Evolutionary conservation across 1,139 yeast species (phyloP).

Genomic region (Ogataea hybrid): DNA sequence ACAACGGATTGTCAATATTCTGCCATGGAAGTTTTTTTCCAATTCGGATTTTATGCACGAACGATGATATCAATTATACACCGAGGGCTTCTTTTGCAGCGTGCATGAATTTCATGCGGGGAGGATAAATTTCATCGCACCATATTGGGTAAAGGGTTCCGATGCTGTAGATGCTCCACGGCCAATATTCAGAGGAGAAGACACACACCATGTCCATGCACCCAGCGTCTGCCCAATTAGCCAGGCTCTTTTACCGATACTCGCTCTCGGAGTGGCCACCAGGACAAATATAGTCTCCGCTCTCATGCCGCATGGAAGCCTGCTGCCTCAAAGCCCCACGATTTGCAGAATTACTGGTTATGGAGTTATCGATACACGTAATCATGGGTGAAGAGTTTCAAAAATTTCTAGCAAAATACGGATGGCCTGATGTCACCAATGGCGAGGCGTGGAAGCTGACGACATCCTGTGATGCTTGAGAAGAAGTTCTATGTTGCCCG

Average conservation of each 20-base stretch:
- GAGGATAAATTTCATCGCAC: not conserved
- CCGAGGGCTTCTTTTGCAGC: not conserved
- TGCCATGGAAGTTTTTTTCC: not conserved
- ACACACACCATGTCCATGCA: no score
- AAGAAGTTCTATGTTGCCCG: not conserved
- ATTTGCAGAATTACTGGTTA: not conserved
- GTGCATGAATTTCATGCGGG: not conserved
- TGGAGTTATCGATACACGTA: not conserved
- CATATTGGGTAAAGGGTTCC: not conserved
- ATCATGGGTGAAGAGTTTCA: not conserved
- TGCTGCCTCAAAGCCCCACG: not conserved
- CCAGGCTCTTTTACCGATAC: not conserved
- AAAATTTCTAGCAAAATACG: not conserved
- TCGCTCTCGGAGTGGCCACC: no score
- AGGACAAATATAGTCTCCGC: not conserved
- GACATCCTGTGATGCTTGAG: not conserved
- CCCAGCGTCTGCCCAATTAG: not conserved
- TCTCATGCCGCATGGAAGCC: not conserved
- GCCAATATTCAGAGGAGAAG: no score
- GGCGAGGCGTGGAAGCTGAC: not conserved
- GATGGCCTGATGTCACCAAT: not conserved
- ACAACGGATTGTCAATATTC: not conserved
- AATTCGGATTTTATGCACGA: not conserved
- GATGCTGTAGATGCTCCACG: no score
- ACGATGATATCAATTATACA: not conserved